Evolutionary conservation across 2,329 filamentous ascomycete species (phyloP).

Genomic region (Mycosphaerella sp.): DNA sequence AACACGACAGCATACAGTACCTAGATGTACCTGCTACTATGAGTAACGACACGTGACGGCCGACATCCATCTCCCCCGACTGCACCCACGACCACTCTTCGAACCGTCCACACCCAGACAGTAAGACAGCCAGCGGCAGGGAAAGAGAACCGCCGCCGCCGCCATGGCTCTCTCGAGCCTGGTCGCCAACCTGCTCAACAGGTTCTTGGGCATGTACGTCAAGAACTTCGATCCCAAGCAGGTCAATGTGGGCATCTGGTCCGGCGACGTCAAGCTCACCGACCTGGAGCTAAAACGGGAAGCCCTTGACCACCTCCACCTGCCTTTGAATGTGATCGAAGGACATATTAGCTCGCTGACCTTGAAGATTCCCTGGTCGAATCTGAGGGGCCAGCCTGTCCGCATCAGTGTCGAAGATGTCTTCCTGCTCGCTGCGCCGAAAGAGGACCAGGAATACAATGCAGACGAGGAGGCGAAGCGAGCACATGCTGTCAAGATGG

Average conservation of each 20-base stretch:
- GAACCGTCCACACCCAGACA: conserved; percentile 49
- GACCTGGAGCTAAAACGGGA: conserved; percentile 89
- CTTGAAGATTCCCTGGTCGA: conserved; percentile 94
- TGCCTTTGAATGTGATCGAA: conserved; percentile 94
- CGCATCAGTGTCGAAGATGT: conserved; percentile 96
- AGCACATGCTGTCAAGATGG: conserved; percentile 91
- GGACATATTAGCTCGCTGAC: conserved; percentile 90
- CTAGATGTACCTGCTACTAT: not conserved
- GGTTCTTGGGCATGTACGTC: conserved; percentile 99
- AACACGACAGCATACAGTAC: not conserved
- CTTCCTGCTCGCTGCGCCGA: conserved; percentile 87
- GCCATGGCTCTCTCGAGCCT: conserved; percentile 86
- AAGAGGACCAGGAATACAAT: conserved; percentile 90
- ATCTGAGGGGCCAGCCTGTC: conserved; percentile 87
- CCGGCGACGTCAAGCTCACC: conserved; percentile 89
- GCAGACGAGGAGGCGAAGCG: conserved; percentile 84
- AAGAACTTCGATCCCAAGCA: conserved; percentile 98
- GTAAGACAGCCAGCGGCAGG: conserved; percentile 58
- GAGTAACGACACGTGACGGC: not conserved
- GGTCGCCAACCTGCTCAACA: conserved; percentile 93
- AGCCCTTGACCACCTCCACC: conserved; percentile 91
- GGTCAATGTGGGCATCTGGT: conserved; percentile 98
- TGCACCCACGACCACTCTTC: not conserved
- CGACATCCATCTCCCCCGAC: not conserved
- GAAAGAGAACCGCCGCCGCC: conserved; percentile 43